Conservation (phyloP, 2,329 filamentous ascomycete species). For the Alternaria metachromatica region DNA sequence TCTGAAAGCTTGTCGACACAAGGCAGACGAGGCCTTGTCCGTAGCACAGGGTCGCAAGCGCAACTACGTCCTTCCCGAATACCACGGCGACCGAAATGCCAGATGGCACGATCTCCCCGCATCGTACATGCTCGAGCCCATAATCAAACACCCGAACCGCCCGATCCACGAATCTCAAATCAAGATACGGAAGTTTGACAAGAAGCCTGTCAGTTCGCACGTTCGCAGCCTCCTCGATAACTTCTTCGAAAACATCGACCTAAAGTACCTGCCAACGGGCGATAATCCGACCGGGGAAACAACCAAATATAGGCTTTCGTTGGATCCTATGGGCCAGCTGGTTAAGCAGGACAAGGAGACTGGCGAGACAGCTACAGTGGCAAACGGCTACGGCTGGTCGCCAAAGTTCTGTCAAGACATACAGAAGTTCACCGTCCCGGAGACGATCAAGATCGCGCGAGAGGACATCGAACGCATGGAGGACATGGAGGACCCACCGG, state of each 20-base stretch:
- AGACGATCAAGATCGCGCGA: conserved; percentile 28
- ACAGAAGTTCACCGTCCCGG: conserved; percentile 57
- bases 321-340: conserved; percentile 78
- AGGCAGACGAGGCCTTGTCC: conserved; percentile 56
- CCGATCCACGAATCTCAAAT: conserved; percentile 76
- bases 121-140: conserved; percentile 78
- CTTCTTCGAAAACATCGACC: conserved; percentile 67
- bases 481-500: conserved; percentile 6
- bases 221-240: conserved; percentile 75
- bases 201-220: conserved; percentile 68
- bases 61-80: conserved; percentile 73
- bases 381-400: conserved; percentile 91
- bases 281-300: conserved; percentile 44
- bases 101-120: conserved; percentile 86
- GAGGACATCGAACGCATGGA: conserved; percentile 27
- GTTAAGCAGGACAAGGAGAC: conserved; percentile 70
- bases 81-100: conserved; percentile 75
- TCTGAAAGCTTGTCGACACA: conserved; percentile 65
- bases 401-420: conserved; percentile 80
- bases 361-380: conserved; percentile 68
- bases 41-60: conserved; percentile 57
- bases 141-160: conserved; percentile 75
- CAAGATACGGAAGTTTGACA: conserved; percentile 66
- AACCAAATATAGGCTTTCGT: conserved; percentile 53
- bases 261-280: conserved; percentile 57